Evolutionary conservation across 495 filamentous ascomycete species (phyloP), one percentile per base, ranked within the genome.

Genomic region (Xylaria cubensis): DNA sequence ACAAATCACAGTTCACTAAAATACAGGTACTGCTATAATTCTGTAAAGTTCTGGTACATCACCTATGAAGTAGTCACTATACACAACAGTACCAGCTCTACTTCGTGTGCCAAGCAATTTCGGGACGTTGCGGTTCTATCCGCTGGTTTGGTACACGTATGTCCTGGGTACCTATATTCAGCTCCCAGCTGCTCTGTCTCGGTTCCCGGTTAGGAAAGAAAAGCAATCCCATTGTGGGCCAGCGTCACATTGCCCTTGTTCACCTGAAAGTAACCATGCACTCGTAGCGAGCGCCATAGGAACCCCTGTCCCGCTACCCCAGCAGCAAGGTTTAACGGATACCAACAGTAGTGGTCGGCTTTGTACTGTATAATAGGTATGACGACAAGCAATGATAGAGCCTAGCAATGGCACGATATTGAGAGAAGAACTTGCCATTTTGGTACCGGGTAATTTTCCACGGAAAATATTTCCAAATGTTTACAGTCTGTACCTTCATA

Each of bases 161-260:
- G 53, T 56, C 26, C 21, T 26, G 53, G 53, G 21, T 26, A 24
- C 53, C 24, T 29, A 56, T 56, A 56, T 56, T 56, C 53, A 56
- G 53, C 53, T 56, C 12, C 51, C 51, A 55, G 51, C 51, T 55
- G 9, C 21, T 29, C 5, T 32, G 12, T 56, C 53, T 56, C 26
- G 53, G 26, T 56, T 56, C 53, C 53, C 15, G 53, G 32, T 32
- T 56, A 32, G 53, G 53, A 56, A 56, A 56, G 53, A 56, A 56
- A 56, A 56, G 26, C 53, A 56, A 56, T 15, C 10, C 9, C 26
- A 4, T 10, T 32, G 24, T 56, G 53, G 53, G 17, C 4, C 26
- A 5, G 53, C 53, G 26, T 32, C 10, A n/a, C 26, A 32, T 32
- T 29, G 24, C 51, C 53, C 53, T 32, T 56, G 53, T 32, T 12